A percentile compares a stretch with the other conserved stretches of the same genome.
phyloP scores from a whole-genome alignment of 495 filamentous ascomycete genomes.

The Daldinia loculata region DNA sequence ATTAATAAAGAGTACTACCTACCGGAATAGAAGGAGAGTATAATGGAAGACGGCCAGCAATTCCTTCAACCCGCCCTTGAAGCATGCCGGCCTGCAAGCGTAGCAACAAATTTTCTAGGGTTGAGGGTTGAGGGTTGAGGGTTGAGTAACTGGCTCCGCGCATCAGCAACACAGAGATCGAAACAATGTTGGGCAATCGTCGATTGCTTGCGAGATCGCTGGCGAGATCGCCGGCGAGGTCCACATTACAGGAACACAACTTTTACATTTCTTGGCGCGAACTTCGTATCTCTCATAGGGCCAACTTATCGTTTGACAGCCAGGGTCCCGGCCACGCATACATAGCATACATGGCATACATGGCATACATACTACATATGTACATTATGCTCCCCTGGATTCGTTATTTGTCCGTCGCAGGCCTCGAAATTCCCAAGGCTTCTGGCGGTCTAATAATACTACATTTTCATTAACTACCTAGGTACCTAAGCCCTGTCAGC shows the following conservation, averaged over 20 bases:
- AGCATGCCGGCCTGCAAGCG: slow-evolving; percentile 24
- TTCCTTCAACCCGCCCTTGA: slow-evolving; percentile 23
- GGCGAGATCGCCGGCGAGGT: slow-evolving; percentile 22
- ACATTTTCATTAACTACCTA: slow-evolving; percentile 23
- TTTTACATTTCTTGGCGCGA: slow-evolving; percentile 32
- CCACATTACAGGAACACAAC: slow-evolving; percentile 34
- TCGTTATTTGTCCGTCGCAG: background rate
- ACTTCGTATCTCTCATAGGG: slow-evolving; percentile 35
- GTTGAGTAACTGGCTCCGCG: slow-evolving; percentile 22
- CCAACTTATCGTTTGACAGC: slow-evolving; percentile 32
- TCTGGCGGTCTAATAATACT: slow-evolving; percentile 40
- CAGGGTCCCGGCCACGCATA: slow-evolving; percentile 13
- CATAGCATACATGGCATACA: background rate
- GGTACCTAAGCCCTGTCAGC: background rate
- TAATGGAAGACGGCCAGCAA: slow-evolving; percentile 28
- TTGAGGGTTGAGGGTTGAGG: slow-evolving; percentile 22
- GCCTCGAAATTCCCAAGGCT: slow-evolving; percentile 23
- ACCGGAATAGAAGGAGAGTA: slow-evolving; percentile 25
- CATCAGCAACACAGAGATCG: slow-evolving; percentile 41
- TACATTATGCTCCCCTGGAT: slow-evolving; percentile 21
- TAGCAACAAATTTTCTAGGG: slow-evolving; percentile 28
- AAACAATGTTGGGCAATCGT: slow-evolving; percentile 39
- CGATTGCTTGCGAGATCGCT: slow-evolving; percentile 25
- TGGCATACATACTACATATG: no score
- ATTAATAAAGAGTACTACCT: slow-evolving; percentile 36